Evolutionary conservation across 1,284 basidiomycete genomes (phyloP).

Genomic region (Puccinia horiana): DNA sequence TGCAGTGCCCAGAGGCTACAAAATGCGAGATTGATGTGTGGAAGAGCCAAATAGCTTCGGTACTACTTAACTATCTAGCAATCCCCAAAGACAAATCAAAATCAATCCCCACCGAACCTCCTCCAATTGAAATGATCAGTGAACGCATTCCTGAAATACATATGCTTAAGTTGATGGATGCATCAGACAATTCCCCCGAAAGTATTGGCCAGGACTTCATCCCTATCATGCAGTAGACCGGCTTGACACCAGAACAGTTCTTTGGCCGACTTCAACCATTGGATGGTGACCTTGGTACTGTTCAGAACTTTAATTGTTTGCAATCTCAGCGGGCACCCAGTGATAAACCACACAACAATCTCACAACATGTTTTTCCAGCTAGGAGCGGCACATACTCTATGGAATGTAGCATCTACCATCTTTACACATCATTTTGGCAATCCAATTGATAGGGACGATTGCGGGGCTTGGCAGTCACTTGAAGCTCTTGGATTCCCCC

Average conservation of each 20-base stretch:
- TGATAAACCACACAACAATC: background rate
- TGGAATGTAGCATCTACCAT: background rate
- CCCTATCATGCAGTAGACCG: background rate
- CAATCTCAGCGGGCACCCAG: background rate
- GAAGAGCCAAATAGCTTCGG: background rate
- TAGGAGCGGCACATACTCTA: background rate
- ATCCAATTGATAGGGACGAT: background rate
- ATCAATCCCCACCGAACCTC: background rate
- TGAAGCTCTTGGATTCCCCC: too few species aligned
- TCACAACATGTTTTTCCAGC: background rate
- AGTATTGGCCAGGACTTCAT: background rate
- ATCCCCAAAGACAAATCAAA: background rate
- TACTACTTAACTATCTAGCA: background rate
- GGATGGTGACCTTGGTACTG: background rate
- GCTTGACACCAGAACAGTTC: background rate
- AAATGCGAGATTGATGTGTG: background rate
- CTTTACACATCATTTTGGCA: background rate
- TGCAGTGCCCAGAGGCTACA: background rate
- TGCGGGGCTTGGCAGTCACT: background rate
- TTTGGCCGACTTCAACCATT: background rate
- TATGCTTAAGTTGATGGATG: background rate
- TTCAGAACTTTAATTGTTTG: constrained; percentile 1
- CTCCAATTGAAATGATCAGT: background rate
- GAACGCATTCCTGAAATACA: background rate
- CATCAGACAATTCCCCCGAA: background rate